phyloP scores from a whole-genome alignment of 805 yeast species.

The Cyberlindnera euphorbiae region DNA sequence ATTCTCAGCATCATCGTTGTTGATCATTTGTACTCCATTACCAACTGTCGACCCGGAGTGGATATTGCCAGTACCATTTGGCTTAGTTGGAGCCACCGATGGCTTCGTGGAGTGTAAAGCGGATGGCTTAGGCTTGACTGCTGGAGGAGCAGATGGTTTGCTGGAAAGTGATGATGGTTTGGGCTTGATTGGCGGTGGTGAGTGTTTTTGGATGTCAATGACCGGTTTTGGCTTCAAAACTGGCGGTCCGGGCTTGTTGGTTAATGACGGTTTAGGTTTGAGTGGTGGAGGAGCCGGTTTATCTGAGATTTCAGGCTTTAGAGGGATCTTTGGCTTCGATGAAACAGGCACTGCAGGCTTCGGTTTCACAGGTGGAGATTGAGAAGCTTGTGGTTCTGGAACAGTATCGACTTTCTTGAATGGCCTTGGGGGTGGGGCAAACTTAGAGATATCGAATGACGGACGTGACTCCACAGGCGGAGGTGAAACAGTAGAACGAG shows the following conservation, averaged over 20 bases:
- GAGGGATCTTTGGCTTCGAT: neutral
- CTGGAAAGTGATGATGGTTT: conserved; percentile 6
- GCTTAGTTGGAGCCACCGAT: neutral
- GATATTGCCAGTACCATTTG: too few relatives aligned
- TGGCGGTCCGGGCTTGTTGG: conserved; percentile 1
- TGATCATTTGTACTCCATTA: neutral
- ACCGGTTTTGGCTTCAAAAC: neutral
- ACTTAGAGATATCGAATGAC: conserved; percentile 7
- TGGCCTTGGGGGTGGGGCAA: conserved; percentile 24
- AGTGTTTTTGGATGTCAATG: too few relatives aligned
- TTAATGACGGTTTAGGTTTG: conserved; percentile 1
- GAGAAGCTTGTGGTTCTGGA: neutral
- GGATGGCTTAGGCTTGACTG: neutral
- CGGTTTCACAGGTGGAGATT: conserved; percentile 3
- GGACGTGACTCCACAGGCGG: conserved; percentile 4
- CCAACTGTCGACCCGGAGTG: too few relatives aligned
- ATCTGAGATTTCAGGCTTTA: neutral
- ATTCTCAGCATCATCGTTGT: conserved; percentile 8
- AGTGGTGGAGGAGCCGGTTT: neutral
- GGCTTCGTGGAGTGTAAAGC: too few relatives aligned
- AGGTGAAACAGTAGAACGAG: conserved; percentile 1
- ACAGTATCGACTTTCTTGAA: conserved; percentile 9
- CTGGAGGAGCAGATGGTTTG: too few relatives aligned
- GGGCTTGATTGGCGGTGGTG: conserved; percentile 1
- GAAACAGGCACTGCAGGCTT: neutral